Base-by-base conservation (phyloP, 2,329 filamentous ascomycete species). In the Colletotrichum incanum region DNA sequence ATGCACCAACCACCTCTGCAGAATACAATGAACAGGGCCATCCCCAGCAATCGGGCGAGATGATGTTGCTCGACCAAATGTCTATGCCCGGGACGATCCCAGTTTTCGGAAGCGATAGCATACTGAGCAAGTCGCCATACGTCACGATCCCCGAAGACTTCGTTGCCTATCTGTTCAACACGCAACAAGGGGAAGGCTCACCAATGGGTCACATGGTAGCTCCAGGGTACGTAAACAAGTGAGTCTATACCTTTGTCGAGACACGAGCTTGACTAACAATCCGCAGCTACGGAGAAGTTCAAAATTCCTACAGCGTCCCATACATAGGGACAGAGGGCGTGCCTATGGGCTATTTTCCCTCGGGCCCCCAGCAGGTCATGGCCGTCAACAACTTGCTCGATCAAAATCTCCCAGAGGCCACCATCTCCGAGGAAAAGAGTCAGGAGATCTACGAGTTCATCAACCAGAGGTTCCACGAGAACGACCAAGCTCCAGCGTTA, bases 401-500 rank as follows among this genome's bases (percentile, higher is more conserved):
- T 78, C 92, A 94, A 31, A 93, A 91, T 65, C 90, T 93, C 7
- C 93, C 93, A 0, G 94, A 97, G 78, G 92, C 93, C 4, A 89
- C 93, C 9, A 88, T 98, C 69, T 97, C 95, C 0, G 94, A 97
- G 75, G 93, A 95, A 74, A 98, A 97, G 84, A 92, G 94, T 73
- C 91, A 93, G 79, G 92, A 96, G 74, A 84, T 98, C 14, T 91
- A 96, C 47, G 92, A 96, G 64, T 88, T 97, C 61, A 96, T 98
- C 80, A 91, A 89, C 69, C 89, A 90, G 12, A 90, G 93, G 26
- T 98, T 98, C 80, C 92, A 95, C 75, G 94, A 97, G 76, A 92
- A 91, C 28, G 91, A 94, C 34, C 90, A 94, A 76, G 89, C 93
- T 1, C 92, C 93, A 0, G 88, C 93, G 37, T 91, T 93, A 74